Evolutionary conservation across 2,329 filamentous ascomycete species (phyloP), one percentile per base, ranked within the genome.

Genomic region (Cladophialophora psammophila): DNA sequence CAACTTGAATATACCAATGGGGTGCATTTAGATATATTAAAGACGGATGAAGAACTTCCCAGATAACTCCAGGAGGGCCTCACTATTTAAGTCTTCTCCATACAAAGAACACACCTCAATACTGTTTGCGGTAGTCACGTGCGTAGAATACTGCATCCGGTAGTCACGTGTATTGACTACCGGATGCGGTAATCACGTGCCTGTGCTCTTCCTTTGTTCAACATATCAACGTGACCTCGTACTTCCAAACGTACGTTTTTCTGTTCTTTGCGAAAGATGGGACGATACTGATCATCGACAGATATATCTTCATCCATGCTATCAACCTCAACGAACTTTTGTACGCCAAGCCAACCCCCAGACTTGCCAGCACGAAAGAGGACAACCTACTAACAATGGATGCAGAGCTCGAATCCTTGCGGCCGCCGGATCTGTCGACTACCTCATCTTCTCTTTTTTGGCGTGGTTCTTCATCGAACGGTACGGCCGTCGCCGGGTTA

Each of bases 401-500:
- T 20, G 26, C 3, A 77, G 78, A 42, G 76, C 80, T 7, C 78
- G 81, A 7, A 79, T 83, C 20, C 74, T 83, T 7, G 77, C 81
- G 4, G 81, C 80, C 0, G 83, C 82, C 9, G 83, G 82, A 1
- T 81, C 77, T 1, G 77, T 83, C 20, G 80, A 81, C 45, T 83
- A 84, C 66, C 75, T 83, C 1, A 69, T 83, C 38, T 82, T 82
- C 68, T 76, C 79, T 6, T 81, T 73, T 62, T 72, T 76, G 65
- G 80, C 73, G 53, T 83, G 76, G 74, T 81, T 83, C 60, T 76
- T 83, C 4, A 81, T 85, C 65, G 83, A 85, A 64, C 75, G 80
- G 5, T 83, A 79, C 65, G 83, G 83, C 2, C 78, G 83, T 9
- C 78, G 83, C 9, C 80, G 78, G 58, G 76, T 84, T 55, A 83